Evolutionary conservation across 1,284 basidiomycete species (phyloP), one percentile per base, ranked within the genome.

Genomic region (Termitomyces sp.): DNA sequence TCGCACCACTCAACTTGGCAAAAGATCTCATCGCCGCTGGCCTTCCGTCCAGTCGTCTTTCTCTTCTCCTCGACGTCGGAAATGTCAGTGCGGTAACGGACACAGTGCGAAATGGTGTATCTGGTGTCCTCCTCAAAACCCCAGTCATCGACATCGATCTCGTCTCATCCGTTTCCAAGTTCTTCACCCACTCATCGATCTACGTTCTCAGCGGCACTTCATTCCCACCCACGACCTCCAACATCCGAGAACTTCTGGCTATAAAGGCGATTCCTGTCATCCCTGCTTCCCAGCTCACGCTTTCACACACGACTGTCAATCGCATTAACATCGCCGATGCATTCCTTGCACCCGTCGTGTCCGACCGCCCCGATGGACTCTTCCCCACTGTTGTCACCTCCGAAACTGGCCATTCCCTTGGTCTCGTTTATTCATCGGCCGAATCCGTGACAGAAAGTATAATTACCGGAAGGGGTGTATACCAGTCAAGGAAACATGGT

Each of bases 401-500:
- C 2, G 77, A 84, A 60, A 78, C 78, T 13, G 87, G 90, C 12
- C 84, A 87, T 57, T 82, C 90, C 1, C 83, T 99, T 17, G 97
- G 97, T 17, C 83, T 99, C 53, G 97, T 98, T 44, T 99, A 99
- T 75, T 99, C 97, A n/a, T 99, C 97, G 12, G 67, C 71, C 46
- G 87, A 90, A 64, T 96, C 93, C 3, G 81, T 99, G 60, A 83
- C 82, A 58, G 90, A 95, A 69, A 91, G 90, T 61, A 94, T 99
- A 66, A 62, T 84, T 47, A 90, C 93, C 1, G 93, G 94, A 33
- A 89, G 88, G 64, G 97, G 96, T 28, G 89, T 97, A 38, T 99
- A 99, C 71, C 94, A 98, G 68, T 98, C 94, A 17, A 87, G 97
- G 60, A 94, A 94, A 65, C 92, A 95, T 67, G 95, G 95, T 7